Evolutionary conservation across 208 protist genomes (phyloP).

Genomic region (Leishmania amazonensis): DNA sequence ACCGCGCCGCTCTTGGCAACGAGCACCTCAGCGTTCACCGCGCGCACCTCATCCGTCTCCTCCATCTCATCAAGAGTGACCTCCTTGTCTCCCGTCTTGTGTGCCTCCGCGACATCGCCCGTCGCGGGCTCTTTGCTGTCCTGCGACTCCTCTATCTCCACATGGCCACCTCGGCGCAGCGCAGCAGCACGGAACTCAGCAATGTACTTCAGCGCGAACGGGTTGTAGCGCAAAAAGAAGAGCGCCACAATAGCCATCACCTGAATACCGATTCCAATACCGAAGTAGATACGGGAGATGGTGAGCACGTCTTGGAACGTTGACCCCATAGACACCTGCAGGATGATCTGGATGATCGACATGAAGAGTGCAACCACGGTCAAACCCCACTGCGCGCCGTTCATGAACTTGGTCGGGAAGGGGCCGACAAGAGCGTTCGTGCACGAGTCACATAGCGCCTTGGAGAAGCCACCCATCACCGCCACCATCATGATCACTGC

Average conservation of each 20-base stretch:
- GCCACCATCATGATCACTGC: conserved; percentile 65
- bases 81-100: conserved; percentile 32
- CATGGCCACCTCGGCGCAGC: neutral
- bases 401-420: conserved; percentile 85
- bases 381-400: conserved; percentile 71
- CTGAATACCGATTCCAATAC: conserved; percentile 64
- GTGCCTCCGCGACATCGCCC: conserved; percentile 19
- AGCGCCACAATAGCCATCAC: conserved; percentile 46
- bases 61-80: conserved; percentile 20
- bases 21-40: conserved; percentile 14
- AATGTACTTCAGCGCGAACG: conserved; percentile 71
- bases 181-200: conserved; percentile 59
- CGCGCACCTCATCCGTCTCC: conserved; percentile 38
- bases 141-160: neutral
- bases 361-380: conserved; percentile 60
- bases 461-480: conserved; percentile 60
- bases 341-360: conserved; percentile 70
- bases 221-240: conserved; percentile 51
- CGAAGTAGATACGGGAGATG: conserved; percentile 80
- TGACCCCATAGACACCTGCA: conserved; percentile 68
- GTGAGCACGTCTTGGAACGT: conserved; percentile 51
- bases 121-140: conserved; percentile 13
- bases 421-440: conserved; percentile 79
- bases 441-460: conserved; percentile 79
- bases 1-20: conserved; percentile 31